phyloP scores from a whole-genome alignment of 805 yeast genomes.

The Metschnikowia henanensis region DNA sequence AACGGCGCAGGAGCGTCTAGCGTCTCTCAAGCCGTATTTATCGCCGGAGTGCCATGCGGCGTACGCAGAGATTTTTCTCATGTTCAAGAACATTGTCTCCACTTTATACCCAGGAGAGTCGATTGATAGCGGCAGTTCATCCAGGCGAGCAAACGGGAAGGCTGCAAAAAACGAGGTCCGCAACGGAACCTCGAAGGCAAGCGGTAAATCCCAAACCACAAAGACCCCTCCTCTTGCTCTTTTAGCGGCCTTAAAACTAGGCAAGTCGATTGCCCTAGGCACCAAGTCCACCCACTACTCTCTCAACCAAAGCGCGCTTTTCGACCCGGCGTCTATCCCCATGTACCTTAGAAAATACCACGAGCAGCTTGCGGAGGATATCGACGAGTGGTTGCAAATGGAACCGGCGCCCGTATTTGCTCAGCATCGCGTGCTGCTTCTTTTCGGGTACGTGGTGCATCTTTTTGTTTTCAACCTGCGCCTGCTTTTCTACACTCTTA shows the following conservation, averaged over 20 bases:
- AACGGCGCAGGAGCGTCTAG: conserved; percentile 26
- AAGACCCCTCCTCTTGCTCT: conserved; percentile 20
- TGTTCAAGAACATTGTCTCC: conserved; percentile 28
- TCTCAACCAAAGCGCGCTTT: conserved; percentile 29
- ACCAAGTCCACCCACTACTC: conserved; percentile 35
- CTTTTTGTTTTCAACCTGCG: conserved; percentile 36
- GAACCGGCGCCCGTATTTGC: conserved; percentile 28
- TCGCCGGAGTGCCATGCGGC: conserved; percentile 27
- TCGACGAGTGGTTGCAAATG: conserved; percentile 37
- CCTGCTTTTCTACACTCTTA: conserved; percentile 27
- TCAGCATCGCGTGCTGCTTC: conserved; percentile 23
- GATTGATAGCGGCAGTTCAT: not conserved
- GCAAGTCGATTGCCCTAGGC: conserved; percentile 35
- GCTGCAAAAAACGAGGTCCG: not conserved
- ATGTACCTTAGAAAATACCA: conserved; percentile 21
- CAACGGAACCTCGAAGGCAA: not conserved
- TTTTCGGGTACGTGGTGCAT: conserved; percentile 37
- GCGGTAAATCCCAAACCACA: not conserved
- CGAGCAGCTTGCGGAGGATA: conserved; percentile 29
- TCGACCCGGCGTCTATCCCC: conserved; percentile 28
- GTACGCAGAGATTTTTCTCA: conserved; percentile 32
- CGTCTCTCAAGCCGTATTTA: conserved; percentile 25
- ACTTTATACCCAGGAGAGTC: conserved; percentile 13
- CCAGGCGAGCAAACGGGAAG: not conserved
- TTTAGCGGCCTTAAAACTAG: conserved; percentile 28